phyloP scores from a whole-genome alignment of 805 yeast genomes.

The Metschnikowia colocasiae region DNA sequence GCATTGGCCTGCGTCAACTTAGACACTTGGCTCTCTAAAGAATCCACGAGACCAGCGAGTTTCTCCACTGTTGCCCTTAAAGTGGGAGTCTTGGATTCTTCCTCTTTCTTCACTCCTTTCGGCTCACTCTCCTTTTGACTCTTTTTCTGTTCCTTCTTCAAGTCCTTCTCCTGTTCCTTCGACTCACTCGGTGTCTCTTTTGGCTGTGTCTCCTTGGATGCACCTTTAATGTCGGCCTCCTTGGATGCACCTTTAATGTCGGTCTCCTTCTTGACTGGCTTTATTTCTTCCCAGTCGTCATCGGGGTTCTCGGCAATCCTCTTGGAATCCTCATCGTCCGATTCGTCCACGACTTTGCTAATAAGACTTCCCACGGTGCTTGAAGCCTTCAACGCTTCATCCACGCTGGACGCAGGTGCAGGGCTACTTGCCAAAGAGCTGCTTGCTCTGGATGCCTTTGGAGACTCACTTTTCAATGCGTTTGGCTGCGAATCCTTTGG shows the following conservation, averaged over 20 bases:
- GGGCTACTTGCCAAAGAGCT: conserved; percentile 9
- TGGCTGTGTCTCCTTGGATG: too few relatives aligned
- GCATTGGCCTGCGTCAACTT: conserved; percentile 49
- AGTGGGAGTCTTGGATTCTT: conserved; percentile 37
- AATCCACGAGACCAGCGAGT: conserved; percentile 53
- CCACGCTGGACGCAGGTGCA: conserved; percentile 15
- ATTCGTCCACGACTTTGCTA: conserved; percentile 35
- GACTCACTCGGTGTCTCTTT: conserved; percentile 6
- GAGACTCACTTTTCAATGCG: too few relatives aligned
- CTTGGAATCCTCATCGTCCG: conserved; percentile 35
- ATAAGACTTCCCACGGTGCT: conserved; percentile 34
- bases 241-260: not conserved
- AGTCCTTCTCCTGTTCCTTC: conserved; percentile 4
- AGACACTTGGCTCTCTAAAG: conserved; percentile 54
- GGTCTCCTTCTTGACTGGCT: conserved; percentile 14
- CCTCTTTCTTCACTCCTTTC: conserved; percentile 10
- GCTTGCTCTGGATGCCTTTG: not conserved
- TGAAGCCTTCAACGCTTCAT: conserved; percentile 36
- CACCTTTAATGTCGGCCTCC: not conserved
- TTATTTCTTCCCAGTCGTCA: conserved; percentile 42
- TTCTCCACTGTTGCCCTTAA: conserved; percentile 70
- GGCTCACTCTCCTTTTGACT: too few relatives aligned
- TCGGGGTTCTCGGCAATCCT: conserved; percentile 20
- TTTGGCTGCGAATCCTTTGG: too few relatives aligned
- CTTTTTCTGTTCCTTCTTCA: not conserved